Evolutionary conservation across 305 asterid species (phyloP).

Genomic region (Fraxinus ornus): DNA sequence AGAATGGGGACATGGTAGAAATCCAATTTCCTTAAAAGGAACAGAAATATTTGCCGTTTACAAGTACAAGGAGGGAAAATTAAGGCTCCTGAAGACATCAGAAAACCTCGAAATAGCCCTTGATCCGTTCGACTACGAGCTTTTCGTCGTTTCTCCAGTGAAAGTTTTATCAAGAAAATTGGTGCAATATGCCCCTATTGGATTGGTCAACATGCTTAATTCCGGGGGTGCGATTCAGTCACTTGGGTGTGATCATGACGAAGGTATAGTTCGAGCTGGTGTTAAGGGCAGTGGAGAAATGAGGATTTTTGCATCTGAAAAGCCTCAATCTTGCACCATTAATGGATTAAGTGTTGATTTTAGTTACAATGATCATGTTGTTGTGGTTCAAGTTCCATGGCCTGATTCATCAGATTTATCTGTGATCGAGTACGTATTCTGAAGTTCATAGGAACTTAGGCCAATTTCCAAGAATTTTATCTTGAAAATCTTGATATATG

Average conservation of each 20-base stretch:
- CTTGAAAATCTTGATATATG: not conserved
- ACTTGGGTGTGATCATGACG: not conserved
- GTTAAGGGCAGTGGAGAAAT: conserved; percentile 27
- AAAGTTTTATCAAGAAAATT: not conserved
- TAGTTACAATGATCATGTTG: conserved; percentile 25
- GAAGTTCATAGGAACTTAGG: not conserved
- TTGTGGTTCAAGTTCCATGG: conserved; percentile 28
- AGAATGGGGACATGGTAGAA: conserved; percentile 22
- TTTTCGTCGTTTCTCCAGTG: not conserved
- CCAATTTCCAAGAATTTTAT: not conserved
- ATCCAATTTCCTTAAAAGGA: conserved; percentile 10
- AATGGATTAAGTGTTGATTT: conserved; percentile 15
- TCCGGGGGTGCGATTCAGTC: conserved; percentile 31
- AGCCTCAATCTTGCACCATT: conserved; percentile 20
- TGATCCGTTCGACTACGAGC: conserved; percentile 22
- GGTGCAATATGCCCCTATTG: conserved; percentile 28
- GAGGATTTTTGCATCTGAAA: conserved; percentile 28
- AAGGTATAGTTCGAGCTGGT: conserved; percentile 9
- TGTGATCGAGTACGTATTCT: conserved; percentile 20
- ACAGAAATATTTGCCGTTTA: conserved; percentile 11
- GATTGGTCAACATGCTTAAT: conserved; percentile 31
- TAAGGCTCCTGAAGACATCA: conserved; percentile 19
- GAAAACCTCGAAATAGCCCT: conserved; percentile 13
- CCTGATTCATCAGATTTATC: conserved; percentile 14
- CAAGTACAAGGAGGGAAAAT: conserved; percentile 12